Evolutionary conservation across 768 basidiomycete species (phyloP).

Genomic region (Lentinula detonsa): DNA sequence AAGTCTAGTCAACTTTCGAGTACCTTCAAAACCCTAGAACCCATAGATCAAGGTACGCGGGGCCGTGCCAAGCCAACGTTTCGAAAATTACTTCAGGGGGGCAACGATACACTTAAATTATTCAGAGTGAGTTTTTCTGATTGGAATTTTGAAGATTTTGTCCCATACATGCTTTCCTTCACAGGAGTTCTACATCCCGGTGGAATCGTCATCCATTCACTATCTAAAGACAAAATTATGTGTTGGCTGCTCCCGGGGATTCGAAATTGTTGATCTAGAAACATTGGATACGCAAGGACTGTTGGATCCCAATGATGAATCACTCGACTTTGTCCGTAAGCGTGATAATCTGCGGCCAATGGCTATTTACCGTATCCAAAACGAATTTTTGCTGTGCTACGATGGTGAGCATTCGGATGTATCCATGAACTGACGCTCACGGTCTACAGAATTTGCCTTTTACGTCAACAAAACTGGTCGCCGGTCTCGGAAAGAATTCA

Average conservation of each 20-base stretch:
- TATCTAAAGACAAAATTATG: conserved; percentile 97
- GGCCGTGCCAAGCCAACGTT: conserved; percentile 87
- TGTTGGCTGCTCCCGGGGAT: conserved; percentile 94
- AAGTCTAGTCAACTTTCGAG: conserved; percentile 93
- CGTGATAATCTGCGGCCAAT: conserved; percentile 85
- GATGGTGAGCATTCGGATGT: conserved; percentile 59
- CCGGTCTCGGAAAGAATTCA: conserved; percentile 84
- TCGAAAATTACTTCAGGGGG: conserved; percentile 88
- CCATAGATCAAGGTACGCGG: conserved; percentile 82
- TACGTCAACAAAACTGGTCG: conserved; percentile 97
- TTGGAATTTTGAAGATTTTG: neutral
- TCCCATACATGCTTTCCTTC: neutral
- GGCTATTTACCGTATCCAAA: conserved; percentile 95
- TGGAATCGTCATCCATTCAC: conserved; percentile 94
- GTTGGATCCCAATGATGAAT: conserved; percentile 86
- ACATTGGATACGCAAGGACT: conserved; percentile 95
- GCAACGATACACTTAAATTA: conserved; percentile 87
- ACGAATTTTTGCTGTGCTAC: conserved; percentile 95
- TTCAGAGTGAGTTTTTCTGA: conserved; percentile 60
- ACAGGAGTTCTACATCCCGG: conserved; percentile 98
- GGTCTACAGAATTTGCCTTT: conserved; percentile 84
- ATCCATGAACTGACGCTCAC: neutral
- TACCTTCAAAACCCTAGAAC: conserved; percentile 96
- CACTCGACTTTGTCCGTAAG: conserved; percentile 90
- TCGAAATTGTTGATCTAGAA: conserved; percentile 97